These are phyloP conservation scores for Tetrahymena thermophila DNA, from an alignment of 73 alveolate genomes.

Conservation along the genomic window DNA sequence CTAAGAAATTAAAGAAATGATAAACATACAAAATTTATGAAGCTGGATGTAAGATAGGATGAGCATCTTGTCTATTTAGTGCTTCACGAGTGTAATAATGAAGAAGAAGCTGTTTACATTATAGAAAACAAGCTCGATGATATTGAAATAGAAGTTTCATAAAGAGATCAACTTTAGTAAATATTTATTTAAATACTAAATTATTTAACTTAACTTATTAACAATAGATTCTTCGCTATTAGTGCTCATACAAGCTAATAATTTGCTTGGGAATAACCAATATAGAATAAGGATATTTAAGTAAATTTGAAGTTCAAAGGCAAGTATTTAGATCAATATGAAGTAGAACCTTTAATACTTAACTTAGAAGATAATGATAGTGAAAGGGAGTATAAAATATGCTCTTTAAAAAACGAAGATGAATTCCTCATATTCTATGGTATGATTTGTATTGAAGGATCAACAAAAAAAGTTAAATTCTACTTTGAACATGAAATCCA, in stretches of 20 bases:
- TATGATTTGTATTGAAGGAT: not conserved
- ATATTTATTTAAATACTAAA: not conserved
- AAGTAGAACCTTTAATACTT: not conserved
- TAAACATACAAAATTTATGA: not conserved
- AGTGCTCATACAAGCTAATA: not conserved
- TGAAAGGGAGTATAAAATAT: not conserved
- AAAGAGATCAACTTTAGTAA: not conserved
- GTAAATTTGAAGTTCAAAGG: not conserved
- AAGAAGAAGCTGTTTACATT: not conserved
- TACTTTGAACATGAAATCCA: not conserved
- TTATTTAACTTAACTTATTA: not conserved
- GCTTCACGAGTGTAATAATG: not conserved
- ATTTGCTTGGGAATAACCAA: not conserved
- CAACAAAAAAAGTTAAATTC: not conserved
- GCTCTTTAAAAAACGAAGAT: not conserved
- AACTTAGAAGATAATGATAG: not conserved
- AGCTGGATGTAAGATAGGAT: not conserved
- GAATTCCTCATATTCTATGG: not conserved
- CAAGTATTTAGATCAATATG: not conserved
- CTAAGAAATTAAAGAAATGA: not conserved
- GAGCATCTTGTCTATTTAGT: not conserved
- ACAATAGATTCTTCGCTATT: not conserved
- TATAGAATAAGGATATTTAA: not conserved
- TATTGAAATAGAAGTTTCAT: not conserved
- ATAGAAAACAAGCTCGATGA: not conserved